Percentiles rank a stretch among this genome's conserved stretches.
Evolutionary conservation across 2,329 filamentous ascomycete genomes (phyloP).

Genomic region (Bertia moriformis): DNA sequence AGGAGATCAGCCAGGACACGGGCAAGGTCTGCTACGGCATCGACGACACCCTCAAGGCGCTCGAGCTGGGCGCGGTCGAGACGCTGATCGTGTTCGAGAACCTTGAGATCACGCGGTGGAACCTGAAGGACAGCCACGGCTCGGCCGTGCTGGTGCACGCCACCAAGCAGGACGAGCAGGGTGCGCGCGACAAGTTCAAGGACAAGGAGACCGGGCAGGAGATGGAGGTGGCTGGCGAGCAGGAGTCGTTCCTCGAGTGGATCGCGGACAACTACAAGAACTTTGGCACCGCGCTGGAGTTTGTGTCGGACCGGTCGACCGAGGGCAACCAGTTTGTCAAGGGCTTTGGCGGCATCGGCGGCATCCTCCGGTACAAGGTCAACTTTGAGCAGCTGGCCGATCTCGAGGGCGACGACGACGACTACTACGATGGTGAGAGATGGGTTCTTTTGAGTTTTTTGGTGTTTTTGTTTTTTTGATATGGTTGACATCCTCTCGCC

Average conservation of each 20-base stretch:
- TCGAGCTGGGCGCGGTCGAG: conserved; percentile 90
- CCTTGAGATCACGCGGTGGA: conserved; percentile 83
- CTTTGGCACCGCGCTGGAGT: conserved; percentile 88
- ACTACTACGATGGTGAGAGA: conserved; percentile 76
- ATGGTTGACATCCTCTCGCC: too few species aligned
- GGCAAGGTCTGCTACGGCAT: conserved; percentile 96
- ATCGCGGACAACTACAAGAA: conserved; percentile 97
- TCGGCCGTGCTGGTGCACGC: conserved; percentile 67
- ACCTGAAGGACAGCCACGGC: conserved; percentile 66
- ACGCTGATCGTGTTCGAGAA: conserved; percentile 95
- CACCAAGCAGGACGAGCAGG: conserved; percentile 68
- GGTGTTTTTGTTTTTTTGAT: too few species aligned
- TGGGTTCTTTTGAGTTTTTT: neutral
- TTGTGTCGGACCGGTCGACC: conserved; percentile 91
- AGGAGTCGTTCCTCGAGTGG: conserved; percentile 96
- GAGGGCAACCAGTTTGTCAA: conserved; percentile 99
- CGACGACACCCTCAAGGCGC: conserved; percentile 89
- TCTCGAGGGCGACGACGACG: conserved; percentile 78
- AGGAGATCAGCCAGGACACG: conserved; percentile 95
- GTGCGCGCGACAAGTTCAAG: conserved; percentile 70
- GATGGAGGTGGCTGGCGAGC: conserved; percentile 80
- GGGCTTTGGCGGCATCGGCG: conserved; percentile 96
- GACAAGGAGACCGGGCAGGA: conserved; percentile 92
- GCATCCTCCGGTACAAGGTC: conserved; percentile 96
- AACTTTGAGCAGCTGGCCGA: conserved; percentile 99